A percentile compares a stretch with the other conserved stretches of the same genome.
Conservation (phyloP, 2,329 filamentous ascomycete genomes). For the Didymella pinodella region DNA sequence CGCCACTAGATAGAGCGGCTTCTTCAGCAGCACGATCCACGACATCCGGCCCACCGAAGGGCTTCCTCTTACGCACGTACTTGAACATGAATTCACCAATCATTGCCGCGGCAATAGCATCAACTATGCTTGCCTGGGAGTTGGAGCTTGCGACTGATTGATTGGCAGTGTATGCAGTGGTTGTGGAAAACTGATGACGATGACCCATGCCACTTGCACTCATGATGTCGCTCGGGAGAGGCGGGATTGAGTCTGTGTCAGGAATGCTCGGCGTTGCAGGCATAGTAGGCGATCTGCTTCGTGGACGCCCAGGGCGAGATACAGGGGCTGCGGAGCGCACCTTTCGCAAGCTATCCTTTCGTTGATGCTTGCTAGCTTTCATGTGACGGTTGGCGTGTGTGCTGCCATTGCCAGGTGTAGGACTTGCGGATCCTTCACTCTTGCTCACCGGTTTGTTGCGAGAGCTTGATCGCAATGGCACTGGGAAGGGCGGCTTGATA, state of each 20-base stretch:
- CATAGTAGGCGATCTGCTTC: conserved; percentile 65
- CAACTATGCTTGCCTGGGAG: conserved; percentile 82
- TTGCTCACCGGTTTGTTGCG: conserved; percentile 72
- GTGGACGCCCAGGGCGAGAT: conserved; percentile 56
- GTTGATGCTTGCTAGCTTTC: conserved; percentile 45
- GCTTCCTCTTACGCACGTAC: conserved; percentile 85
- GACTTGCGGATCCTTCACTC: conserved; percentile 81
- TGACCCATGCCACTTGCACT: conserved; percentile 54
- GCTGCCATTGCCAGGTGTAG: conserved; percentile 65
- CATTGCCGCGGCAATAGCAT: conserved; percentile 98
- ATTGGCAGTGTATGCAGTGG: conserved; percentile 64
- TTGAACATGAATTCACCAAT: conserved; percentile 98
- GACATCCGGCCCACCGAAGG: conserved; percentile 78
- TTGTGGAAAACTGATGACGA: conserved; percentile 68
- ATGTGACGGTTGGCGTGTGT: conserved; percentile 51
- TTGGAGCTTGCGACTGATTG: conserved; percentile 66
- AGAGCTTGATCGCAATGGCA: conserved; percentile 88
- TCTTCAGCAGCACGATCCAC: conserved; percentile 61
- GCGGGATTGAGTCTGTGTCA: conserved; percentile 75
- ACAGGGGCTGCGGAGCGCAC: conserved; percentile 83
- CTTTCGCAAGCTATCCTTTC: conserved; percentile 76
- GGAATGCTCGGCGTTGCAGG: conserved; percentile 72
- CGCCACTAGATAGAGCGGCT: conserved; percentile 71
- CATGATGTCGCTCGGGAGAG: conserved; percentile 76
- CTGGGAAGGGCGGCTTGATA: conserved; percentile 81